These are phyloP conservation scores for Pseudohalonectria lignicola DNA, from an alignment of 2,329 filamentous ascomycete species.

Conservation along the genomic window DNA sequence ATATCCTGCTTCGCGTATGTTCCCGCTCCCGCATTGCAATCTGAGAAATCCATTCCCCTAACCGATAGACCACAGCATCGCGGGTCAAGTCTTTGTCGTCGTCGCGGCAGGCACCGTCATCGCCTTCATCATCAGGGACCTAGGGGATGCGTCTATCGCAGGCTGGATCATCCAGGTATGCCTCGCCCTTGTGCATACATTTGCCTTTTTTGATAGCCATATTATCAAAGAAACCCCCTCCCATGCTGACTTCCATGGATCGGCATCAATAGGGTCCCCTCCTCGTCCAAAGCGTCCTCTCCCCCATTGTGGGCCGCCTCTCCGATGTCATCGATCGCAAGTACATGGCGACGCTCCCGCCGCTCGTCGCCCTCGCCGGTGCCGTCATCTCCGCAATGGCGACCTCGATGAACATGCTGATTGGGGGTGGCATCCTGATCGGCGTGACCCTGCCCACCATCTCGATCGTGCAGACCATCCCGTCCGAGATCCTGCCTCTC, in stretches of 20 bases:
- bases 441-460: slow-evolving; percentile 42
- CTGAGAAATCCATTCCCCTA: not conserved
- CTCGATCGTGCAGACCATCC: slow-evolving; percentile 43
- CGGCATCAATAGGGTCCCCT: slow-evolving; percentile 34
- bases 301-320: slow-evolving; percentile 42
- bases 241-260: too few relatives aligned
- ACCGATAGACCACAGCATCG: slow-evolving; percentile 21
- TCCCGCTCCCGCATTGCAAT: too few relatives aligned
- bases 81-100: slow-evolving; percentile 44
- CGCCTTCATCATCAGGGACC: slow-evolving; percentile 41
- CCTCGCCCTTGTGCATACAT: too few relatives aligned
- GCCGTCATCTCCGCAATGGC: slow-evolving; percentile 43
- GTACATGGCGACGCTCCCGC: slow-evolving; percentile 37
- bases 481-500: slow-evolving; percentile 42
- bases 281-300: slow-evolving; percentile 45
- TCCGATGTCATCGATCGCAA: slow-evolving; percentile 47
- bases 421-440: slow-evolving; percentile 46
- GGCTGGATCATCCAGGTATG: slow-evolving; percentile 44
- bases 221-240: not conserved
- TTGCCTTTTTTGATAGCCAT: not conserved
- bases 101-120: slow-evolving; percentile 44
- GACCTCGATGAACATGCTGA: slow-evolving; percentile 41
- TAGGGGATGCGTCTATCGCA: slow-evolving; percentile 35
- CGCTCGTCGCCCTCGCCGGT: slow-evolving; percentile 40
- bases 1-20: slow-evolving; percentile 37